phyloP scores from a whole-genome alignment of 306 rosid species.

The Citrullus mucosospermus region DNA sequence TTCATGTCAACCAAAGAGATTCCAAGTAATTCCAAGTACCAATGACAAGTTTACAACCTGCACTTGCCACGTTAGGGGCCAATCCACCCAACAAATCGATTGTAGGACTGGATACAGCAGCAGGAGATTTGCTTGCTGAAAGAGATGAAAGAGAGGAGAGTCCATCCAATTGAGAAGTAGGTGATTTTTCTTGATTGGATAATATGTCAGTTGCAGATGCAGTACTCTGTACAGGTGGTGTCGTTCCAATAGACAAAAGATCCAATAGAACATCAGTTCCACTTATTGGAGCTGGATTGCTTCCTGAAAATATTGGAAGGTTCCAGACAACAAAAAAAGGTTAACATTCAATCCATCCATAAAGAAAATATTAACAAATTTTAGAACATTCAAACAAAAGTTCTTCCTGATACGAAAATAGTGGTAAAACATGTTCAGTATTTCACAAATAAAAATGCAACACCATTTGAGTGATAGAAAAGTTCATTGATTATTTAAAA shows the following conservation, averaged over 20 bases:
- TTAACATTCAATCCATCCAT: not conserved
- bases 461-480: not conserved
- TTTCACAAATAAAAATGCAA: not conserved
- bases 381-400: not conserved
- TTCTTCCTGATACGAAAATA: not conserved
- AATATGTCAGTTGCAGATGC: constrained; percentile 43
- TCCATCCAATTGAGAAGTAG: constrained; percentile 45
- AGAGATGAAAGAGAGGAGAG: constrained; percentile 48
- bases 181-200: constrained; percentile 35
- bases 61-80: constrained; percentile 33
- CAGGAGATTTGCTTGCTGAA: constrained; percentile 35
- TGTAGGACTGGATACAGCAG: constrained; percentile 43
- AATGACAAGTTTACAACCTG: constrained; percentile 23
- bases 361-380: not conserved
- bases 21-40: not conserved
- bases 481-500: not conserved
- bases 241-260: constrained; percentile 57
- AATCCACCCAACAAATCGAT: constrained; percentile 75
- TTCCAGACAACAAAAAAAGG: constrained; percentile 12
- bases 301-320: constrained; percentile 27
- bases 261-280: constrained; percentile 76
- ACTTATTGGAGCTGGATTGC: constrained; percentile 36
- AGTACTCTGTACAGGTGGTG: constrained; percentile 36
- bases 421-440: not conserved
- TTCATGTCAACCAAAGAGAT: not conserved